A percentile compares a stretch with the other conserved stretches of the same genome.
Conservation (phyloP, 1,284 basidiomycete genomes). For the Rhodotorula glutinis region DNA sequence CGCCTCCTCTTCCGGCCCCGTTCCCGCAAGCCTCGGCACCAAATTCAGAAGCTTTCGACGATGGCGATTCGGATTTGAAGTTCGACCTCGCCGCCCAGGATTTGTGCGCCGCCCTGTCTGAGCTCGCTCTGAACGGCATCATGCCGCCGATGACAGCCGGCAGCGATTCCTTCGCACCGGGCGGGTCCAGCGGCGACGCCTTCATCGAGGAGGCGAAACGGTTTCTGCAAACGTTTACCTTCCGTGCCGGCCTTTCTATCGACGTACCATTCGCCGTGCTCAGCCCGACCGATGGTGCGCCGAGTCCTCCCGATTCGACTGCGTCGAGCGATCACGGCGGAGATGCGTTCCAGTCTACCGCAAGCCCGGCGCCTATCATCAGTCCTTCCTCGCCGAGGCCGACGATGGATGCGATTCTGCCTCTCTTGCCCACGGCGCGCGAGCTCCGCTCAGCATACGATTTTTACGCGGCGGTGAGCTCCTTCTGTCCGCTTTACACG, state of each 20-base stretch:
- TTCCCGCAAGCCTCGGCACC: background rate
- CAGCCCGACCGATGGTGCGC: conserved; percentile 5
- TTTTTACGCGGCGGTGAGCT: conserved; percentile 2
- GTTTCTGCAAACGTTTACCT: background rate
- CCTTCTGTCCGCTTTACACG: background rate
- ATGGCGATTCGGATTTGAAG: background rate
- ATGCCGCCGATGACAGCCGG: conserved; percentile 11
- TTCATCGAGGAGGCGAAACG: conserved; percentile 21
- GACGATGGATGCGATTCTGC: background rate
- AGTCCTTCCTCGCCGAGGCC: conserved; percentile 2
- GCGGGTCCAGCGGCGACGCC: background rate
- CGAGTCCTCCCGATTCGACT: background rate
- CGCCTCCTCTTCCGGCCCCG: background rate
- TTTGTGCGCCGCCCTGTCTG: conserved; percentile 16
- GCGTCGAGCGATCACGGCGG: background rate
- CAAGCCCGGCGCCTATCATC: background rate
- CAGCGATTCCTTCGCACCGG: conserved; percentile 5
- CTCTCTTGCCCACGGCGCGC: background rate
- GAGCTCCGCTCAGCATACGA: conserved; percentile 5
- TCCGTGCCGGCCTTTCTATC: background rate
- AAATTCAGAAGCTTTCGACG: too few species aligned
- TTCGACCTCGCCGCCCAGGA: conserved; percentile 28
- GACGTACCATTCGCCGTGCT: conserved; percentile 2
- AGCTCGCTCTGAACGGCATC: conserved; percentile 17
- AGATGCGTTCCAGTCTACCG: background rate